Conservation (phyloP, 202 grass and related monocot genomes). For the Musa balbisiana region DNA sequence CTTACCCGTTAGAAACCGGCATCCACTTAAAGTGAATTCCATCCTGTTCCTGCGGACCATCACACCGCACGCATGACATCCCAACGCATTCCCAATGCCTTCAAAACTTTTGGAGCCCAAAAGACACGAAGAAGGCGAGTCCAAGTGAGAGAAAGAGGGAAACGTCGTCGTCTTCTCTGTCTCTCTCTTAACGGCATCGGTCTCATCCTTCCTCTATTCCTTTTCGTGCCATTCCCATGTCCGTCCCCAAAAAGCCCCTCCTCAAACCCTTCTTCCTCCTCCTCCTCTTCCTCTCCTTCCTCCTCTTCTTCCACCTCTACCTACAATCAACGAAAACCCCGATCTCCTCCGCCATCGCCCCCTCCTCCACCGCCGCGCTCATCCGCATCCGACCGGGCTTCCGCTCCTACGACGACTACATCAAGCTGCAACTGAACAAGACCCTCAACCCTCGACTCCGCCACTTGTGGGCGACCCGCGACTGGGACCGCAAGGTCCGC, state of each 20-base stretch:
- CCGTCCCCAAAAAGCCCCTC: constrained; percentile 16
- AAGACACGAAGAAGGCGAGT: no score
- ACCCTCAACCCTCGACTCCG: constrained; percentile 82
- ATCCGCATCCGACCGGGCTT: constrained; percentile 36
- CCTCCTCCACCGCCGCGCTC: neutral
- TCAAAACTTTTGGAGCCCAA: no score
- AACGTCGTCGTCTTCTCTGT: neutral
- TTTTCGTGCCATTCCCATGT: neutral
- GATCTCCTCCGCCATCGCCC: neutral
- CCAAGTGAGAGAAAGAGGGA: neutral
- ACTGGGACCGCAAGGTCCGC: constrained; percentile 72
- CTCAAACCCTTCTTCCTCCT: constrained; percentile 29
- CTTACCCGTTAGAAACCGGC: no score
- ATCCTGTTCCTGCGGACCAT: no score
- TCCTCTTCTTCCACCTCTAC: constrained; percentile 3
- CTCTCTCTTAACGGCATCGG: neutral
- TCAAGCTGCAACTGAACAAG: constrained; percentile 88
- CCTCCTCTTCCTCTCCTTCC: constrained; percentile 35
- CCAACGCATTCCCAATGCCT: no score
- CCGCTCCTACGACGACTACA: constrained; percentile 82
- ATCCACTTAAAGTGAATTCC: no score
- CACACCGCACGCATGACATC: no score
- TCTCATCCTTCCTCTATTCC: neutral
- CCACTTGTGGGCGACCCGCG: constrained; percentile 73
- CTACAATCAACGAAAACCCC: neutral